Evolutionary conservation across 108 stramenopile species (phyloP).

Genomic region (Parietichytrium sp.): DNA sequence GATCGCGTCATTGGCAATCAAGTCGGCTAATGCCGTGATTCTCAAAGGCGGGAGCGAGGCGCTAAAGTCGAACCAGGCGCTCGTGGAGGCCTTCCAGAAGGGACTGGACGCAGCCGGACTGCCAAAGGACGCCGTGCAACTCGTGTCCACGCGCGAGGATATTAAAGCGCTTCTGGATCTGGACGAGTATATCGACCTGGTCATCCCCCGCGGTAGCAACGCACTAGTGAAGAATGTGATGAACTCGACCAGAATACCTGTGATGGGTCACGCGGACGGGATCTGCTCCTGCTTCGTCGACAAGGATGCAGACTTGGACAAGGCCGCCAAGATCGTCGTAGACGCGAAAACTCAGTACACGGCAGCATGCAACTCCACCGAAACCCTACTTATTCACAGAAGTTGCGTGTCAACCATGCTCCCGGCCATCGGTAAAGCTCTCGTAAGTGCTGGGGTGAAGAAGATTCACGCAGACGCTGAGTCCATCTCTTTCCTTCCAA

Average conservation of each 20-base stretch:
- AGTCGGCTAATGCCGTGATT: constrained; percentile 89
- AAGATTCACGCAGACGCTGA: neutral
- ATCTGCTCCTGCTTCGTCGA: constrained; percentile 96
- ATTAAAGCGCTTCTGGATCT: constrained; percentile 55
- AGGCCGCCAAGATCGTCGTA: constrained; percentile 53
- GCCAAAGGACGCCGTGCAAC: constrained; percentile 29
- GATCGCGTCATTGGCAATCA: constrained; percentile 91
- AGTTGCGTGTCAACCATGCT: constrained; percentile 67
- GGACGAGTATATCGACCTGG: constrained; percentile 86
- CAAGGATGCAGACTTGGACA: constrained; percentile 71
- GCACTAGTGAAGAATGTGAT: constrained; percentile 83
- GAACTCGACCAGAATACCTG: constrained; percentile 86
- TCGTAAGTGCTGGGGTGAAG: constrained; percentile 47
- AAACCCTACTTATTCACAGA: constrained; percentile 78
- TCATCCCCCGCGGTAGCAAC: constrained; percentile 94
- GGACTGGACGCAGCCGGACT: constrained; percentile 52
- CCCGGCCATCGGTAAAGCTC: constrained; percentile 67
- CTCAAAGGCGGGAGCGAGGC: constrained; percentile 98
- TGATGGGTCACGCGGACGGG: constrained; percentile 97
- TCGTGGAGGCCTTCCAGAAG: constrained; percentile 82
- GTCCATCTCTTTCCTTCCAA: neutral
- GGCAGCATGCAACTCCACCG: constrained; percentile 96
- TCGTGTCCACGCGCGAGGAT: constrained; percentile 85
- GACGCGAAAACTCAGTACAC: constrained; percentile 98
- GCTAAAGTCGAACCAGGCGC: constrained; percentile 75